Percentiles rank a stretch among this genome's conserved stretches.
Conservation (phyloP, 208 protist species). For the Crithidia expoeki region DNA sequence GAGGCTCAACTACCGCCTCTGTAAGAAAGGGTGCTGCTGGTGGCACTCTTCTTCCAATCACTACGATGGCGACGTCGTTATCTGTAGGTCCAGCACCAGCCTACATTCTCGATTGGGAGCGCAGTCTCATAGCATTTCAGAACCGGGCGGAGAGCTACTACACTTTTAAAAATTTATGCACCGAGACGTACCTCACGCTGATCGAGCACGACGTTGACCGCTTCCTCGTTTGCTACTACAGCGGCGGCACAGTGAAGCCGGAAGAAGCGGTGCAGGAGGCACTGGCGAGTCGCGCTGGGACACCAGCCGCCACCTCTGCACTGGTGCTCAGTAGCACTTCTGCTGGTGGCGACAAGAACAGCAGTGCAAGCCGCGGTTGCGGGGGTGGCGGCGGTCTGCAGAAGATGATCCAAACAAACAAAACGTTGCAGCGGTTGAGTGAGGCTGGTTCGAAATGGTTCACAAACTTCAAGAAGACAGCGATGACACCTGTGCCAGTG, state of each 20-base stretch:
- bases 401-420: conserved; percentile 27
- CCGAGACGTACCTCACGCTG: conserved; percentile 60
- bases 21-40: too few species aligned
- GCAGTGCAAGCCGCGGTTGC: background rate
- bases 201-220: conserved; percentile 67
- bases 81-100: conserved; percentile 2
- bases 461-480: conserved; percentile 17
- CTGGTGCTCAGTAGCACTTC: conserved; percentile 1
- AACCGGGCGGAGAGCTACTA: conserved; percentile 50
- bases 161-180: conserved; percentile 47
- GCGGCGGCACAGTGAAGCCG: conserved; percentile 18
- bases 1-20: too few species aligned
- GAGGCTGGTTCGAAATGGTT: conserved; percentile 36
- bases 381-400: conserved; percentile 17
- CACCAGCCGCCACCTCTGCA: background rate
- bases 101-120: conserved; percentile 42
- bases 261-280: conserved; percentile 31
- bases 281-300: conserved; percentile 9
- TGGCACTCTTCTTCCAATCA: too few species aligned
- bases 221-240: conserved; percentile 56
- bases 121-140: conserved; percentile 44
- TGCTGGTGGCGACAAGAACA: background rate
- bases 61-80: background rate
- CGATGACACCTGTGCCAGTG: conserved; percentile 9
- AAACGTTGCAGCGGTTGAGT: conserved; percentile 20